These are phyloP conservation scores for Aspergillus sp. DNA, from an alignment of 2,329 filamentous ascomycete species.

Conservation along the genomic window DNA sequence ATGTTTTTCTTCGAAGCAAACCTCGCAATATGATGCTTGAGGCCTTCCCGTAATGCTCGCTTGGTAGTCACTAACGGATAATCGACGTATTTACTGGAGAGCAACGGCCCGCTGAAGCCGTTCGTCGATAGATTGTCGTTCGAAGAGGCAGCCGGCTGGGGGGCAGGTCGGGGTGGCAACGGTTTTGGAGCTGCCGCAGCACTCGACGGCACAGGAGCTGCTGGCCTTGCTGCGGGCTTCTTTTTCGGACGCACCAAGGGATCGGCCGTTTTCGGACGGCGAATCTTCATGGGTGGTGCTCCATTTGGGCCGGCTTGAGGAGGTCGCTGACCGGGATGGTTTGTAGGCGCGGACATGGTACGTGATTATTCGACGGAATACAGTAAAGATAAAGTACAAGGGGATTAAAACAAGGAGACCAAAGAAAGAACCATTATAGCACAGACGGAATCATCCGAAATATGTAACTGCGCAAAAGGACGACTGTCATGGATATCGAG, in stretches of 20 bases:
- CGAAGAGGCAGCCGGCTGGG: constrained; percentile 14
- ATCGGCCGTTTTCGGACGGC: constrained; percentile 48
- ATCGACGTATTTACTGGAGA: constrained; percentile 40
- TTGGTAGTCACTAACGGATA: constrained; percentile 76
- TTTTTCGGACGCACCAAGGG: constrained; percentile 58
- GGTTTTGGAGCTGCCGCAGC: constrained; percentile 19
- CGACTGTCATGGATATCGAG: no score
- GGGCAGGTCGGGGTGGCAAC: constrained; percentile 14
- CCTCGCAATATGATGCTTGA: constrained; percentile 82
- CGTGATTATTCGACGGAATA: not conserved
- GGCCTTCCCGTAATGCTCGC: constrained; percentile 64
- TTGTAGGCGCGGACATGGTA: constrained; percentile 33
- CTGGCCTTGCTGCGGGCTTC: constrained; percentile 21
- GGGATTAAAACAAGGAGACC: not conserved
- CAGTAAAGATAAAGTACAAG: not conserved
- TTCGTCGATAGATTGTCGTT: constrained; percentile 29
- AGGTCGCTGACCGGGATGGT: constrained; percentile 39
- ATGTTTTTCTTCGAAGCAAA: constrained; percentile 58
- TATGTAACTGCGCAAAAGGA: no score
- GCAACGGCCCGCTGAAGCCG: constrained; percentile 35
- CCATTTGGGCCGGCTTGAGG: constrained; percentile 40
- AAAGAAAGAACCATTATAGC: not conserved
- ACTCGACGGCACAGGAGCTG: constrained; percentile 12
- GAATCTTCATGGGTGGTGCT: constrained; percentile 35
- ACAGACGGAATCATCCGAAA: not conserved